Base-by-base conservation (phyloP, 495 filamentous ascomycete genomes). In the Cercophora samala region DNA sequence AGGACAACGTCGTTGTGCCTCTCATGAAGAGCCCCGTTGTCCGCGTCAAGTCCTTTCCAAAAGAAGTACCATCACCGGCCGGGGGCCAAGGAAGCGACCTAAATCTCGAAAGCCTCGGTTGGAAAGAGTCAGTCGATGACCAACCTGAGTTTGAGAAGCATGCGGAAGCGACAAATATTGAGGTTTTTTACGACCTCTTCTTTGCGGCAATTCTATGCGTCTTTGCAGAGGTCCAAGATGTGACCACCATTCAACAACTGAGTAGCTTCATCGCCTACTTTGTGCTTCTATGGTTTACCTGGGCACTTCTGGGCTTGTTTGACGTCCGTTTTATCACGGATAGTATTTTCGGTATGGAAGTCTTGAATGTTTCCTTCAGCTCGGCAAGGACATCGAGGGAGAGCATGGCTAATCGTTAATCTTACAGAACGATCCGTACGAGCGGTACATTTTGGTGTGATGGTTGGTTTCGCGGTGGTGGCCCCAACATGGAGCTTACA, bases 151-250 rank as follows among this genome's bases (percentile, higher is more conserved):
- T 61, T 61, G 58, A 61, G 24, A 61, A 25, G 29, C 58, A 61
- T 19, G 58, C 25, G 3, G 58, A 61, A 25, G 58, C 58, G 18
- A 61, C 58, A 3, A 61, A 61, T 21, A 61, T 61, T 19, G 58
- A 90, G 68, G 76, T 90, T n/a, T 90, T 90, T 76, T 89, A 85
- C 69, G 88, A 90, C 72, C 77, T 90, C 5, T 90, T 89, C 76
- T 87, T 90, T 68, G 88, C 89, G 21, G 87, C 88, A 58, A 90
- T 89, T 69, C 74, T 90, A 19, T 84, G 84, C n/a, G 87, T 86
- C 13, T 89, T 90, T 69, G 84, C 84, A 1, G 79, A 82, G 65
- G 80, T 81, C 13, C 83, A 87, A 69, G 79, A 85, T 19, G 84
- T 89, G 65, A 82, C 79, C 64, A 77, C 78, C 54, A 24, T 59